A percentile compares a stretch with the other conserved stretches of the same genome.
phyloP scores from a whole-genome alignment of 108 stramenopile species.

The Cyclostephanos tholiformis region DNA sequence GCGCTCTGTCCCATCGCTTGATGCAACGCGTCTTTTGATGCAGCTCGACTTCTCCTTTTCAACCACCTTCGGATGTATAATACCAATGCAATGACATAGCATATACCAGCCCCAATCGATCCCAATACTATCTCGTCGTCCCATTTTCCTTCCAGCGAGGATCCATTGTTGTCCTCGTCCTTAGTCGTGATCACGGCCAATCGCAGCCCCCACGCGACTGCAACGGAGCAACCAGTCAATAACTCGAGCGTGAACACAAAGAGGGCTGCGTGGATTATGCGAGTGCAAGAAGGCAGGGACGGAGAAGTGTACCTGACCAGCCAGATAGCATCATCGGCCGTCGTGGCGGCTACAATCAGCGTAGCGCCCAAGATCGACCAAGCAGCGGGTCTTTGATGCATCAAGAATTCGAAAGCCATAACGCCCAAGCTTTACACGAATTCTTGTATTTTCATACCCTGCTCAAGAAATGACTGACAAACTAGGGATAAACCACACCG shows the following conservation, averaged over 20 bases:
- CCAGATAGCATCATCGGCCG: slow-evolving; percentile 74
- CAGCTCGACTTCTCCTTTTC: slow-evolving; percentile 48
- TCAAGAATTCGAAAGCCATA: too few relatives aligned
- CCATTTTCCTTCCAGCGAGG: slow-evolving; percentile 26
- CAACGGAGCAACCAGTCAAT: slow-evolving; percentile 43
- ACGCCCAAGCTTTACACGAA: too few relatives aligned
- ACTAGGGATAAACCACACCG: too few relatives aligned
- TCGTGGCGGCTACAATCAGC: slow-evolving; percentile 59
- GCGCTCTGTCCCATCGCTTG: slow-evolving; percentile 20
- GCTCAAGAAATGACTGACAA: too few relatives aligned
- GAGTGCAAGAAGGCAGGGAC: slow-evolving; percentile 26
- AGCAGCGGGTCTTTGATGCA: neutral
- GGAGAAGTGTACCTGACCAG: slow-evolving; percentile 62
- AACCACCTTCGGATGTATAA: slow-evolving; percentile 47
- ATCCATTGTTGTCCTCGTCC: neutral
- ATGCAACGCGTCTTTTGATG: slow-evolving; percentile 20
- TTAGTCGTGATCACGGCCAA: slow-evolving; percentile 36
- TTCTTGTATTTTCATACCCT: too few relatives aligned
- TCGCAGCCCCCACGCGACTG: slow-evolving; percentile 25
- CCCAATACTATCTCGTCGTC: slow-evolving; percentile 37
- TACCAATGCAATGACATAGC: slow-evolving; percentile 52
- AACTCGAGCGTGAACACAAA: slow-evolving; percentile 59
- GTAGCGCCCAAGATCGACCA: slow-evolving; percentile 57
- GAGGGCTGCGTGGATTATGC: slow-evolving; percentile 51
- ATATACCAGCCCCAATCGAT: slow-evolving; percentile 52